These are phyloP conservation scores for Solanum gandarillasii DNA, from an alignment of 257 asterid species.

Conservation along the genomic window DNA sequence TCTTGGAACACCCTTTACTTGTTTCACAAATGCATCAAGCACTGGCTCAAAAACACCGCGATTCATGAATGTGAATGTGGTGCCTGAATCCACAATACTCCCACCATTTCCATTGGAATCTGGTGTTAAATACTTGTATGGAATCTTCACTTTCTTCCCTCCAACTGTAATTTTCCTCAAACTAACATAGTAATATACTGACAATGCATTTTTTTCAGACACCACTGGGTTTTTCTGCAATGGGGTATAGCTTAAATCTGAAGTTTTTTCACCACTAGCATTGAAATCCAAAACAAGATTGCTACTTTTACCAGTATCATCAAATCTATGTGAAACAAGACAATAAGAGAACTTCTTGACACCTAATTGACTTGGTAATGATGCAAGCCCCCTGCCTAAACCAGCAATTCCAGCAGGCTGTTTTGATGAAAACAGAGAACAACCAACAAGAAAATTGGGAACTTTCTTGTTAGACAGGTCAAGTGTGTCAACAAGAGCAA, in stretches of 20 bases:
- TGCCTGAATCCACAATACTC: slow-evolving; percentile 79
- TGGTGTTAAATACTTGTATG: slow-evolving; percentile 27
- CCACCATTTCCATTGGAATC: slow-evolving; percentile 66
- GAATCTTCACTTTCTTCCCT: slow-evolving; percentile 38
- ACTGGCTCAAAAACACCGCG: slow-evolving; percentile 26
- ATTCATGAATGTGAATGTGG: slow-evolving; percentile 56
- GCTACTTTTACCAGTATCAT: slow-evolving; percentile 40
- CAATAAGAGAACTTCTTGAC: slow-evolving; percentile 74
- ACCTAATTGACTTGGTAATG: slow-evolving; percentile 61
- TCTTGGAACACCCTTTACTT: slow-evolving; percentile 40
- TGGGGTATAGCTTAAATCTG: slow-evolving; percentile 40
- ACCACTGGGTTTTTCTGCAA: slow-evolving; percentile 34
- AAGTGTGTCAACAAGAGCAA: slow-evolving; percentile 58
- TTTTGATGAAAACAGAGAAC: slow-evolving; percentile 62
- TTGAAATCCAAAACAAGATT: slow-evolving; percentile 35
- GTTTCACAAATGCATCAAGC: slow-evolving; percentile 25
- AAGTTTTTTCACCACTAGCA: slow-evolving; percentile 15
- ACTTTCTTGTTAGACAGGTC: slow-evolving; percentile 29
- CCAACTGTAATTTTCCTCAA: slow-evolving; percentile 54
- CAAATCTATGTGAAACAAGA: slow-evolving; percentile 60
- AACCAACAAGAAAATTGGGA: slow-evolving; percentile 52
- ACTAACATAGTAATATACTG: slow-evolving; percentile 52
- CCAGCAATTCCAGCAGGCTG: slow-evolving; percentile 89
- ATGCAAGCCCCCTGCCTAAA: slow-evolving; percentile 60
- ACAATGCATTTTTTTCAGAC: slow-evolving; percentile 16